Conservation (phyloP, 2,329 filamentous ascomycete genomes). For the Paracorniculantispora psalliotae region DNA sequence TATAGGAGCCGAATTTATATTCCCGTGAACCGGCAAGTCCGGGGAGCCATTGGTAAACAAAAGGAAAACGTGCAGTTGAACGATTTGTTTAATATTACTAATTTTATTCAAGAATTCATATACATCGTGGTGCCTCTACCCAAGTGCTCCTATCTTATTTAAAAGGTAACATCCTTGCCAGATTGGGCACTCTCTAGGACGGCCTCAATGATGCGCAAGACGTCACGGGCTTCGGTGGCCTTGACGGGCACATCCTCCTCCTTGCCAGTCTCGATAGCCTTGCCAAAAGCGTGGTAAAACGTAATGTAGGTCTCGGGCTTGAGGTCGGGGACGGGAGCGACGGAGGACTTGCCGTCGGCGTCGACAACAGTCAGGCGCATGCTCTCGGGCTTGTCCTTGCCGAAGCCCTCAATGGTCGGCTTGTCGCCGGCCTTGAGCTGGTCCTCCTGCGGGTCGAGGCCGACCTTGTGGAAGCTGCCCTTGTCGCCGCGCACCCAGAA, state of each 20-base stretch:
- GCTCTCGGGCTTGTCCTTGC: constrained; percentile 55
- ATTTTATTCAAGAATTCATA: background rate
- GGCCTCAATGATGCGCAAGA: constrained; percentile 49
- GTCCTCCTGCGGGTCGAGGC: constrained; percentile 70
- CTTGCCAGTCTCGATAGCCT: constrained; percentile 41
- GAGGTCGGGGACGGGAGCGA: constrained; percentile 51
- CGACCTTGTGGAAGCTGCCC: constrained; percentile 68
- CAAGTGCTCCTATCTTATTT: background rate
- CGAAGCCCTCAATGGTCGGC: constrained; percentile 60
- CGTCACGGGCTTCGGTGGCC: constrained; percentile 47
- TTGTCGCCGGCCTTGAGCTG: constrained; percentile 61
- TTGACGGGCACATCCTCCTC: constrained; percentile 50
- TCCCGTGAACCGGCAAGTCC: too few relatives aligned
- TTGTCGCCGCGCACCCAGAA: constrained; percentile 74
- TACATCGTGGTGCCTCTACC: background rate
- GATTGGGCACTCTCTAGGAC: constrained; percentile 45
- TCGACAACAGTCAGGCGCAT: constrained; percentile 55
- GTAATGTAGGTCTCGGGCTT: constrained; percentile 62
- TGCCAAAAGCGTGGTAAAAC: constrained; percentile 56
- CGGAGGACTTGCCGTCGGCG: constrained; percentile 45
- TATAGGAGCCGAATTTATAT: too few relatives aligned
- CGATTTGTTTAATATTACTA: background rate
- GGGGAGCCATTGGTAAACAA: too few relatives aligned
- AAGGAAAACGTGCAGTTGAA: too few relatives aligned
- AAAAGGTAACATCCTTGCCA: constrained; percentile 38